Percentiles rank a stretch among this genome's conserved stretches.
Evolutionary conservation across 371 early-diverging fungal genomes (phyloP).

Genomic region (Mortierella sp.): DNA sequence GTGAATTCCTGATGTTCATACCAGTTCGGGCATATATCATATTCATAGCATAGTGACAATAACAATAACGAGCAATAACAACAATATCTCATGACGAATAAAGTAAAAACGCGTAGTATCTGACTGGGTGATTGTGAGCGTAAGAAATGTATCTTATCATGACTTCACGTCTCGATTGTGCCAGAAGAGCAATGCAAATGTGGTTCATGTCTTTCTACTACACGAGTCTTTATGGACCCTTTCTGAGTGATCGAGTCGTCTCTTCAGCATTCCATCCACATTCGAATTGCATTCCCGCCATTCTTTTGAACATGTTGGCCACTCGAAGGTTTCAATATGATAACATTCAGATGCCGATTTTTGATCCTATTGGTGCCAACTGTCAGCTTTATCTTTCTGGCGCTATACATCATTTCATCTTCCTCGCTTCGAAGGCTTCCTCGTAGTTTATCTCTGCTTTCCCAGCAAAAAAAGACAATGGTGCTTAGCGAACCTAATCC

Average conservation of each 20-base stretch:
- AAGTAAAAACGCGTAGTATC: no score
- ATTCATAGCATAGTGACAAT: no score
- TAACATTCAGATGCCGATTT: slow-evolving; percentile 10
- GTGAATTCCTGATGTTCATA: no score
- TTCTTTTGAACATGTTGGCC: background rate
- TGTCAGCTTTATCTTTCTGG: slow-evolving; percentile 43
- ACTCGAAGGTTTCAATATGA: slow-evolving; percentile 5
- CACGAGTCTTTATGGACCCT: background rate
- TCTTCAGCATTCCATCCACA: background rate
- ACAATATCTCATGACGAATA: no score
- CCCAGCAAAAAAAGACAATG: no score
- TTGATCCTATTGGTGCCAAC: slow-evolving; percentile 41
- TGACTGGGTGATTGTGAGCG: no score
- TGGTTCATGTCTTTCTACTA: background rate
- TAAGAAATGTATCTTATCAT: no score
- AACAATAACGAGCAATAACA: no score
- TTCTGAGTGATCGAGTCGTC: background rate
- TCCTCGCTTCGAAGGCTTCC: slow-evolving; percentile 39
- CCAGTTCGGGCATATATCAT: no score
- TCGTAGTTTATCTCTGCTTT: background rate
- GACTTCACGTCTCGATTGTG: background rate
- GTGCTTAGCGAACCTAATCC: background rate
- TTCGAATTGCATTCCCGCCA: slow-evolving; percentile 6
- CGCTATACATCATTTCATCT: slow-evolving; percentile 39
- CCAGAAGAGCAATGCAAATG: background rate